Conservation (phyloP, 2,329 filamentous ascomycete species). For the Fusarium sp. region DNA sequence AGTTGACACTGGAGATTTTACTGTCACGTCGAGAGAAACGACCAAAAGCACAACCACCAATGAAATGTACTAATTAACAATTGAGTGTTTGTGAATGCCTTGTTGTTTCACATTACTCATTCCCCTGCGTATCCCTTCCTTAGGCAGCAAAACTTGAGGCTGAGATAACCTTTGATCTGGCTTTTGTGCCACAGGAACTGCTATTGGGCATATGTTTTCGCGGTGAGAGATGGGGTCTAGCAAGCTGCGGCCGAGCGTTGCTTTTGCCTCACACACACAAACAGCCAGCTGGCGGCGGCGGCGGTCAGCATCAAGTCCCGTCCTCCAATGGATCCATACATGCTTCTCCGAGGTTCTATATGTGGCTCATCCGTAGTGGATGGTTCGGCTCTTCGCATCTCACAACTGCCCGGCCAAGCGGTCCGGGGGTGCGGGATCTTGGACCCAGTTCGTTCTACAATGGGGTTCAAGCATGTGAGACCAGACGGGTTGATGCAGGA, state of each 20-base stretch:
- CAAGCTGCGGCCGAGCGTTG: background rate
- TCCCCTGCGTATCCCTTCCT: background rate
- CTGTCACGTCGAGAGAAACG: background rate
- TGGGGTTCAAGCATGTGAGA: background rate
- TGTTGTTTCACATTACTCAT: background rate
- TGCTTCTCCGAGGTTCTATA: background rate
- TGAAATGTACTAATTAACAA: background rate
- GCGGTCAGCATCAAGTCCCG: background rate
- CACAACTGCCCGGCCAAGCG: constrained; percentile 6
- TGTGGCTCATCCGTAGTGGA: background rate
- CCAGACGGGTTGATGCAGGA: background rate
- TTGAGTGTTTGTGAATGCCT: background rate
- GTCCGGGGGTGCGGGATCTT: constrained; percentile 17
- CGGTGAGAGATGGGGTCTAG: background rate
- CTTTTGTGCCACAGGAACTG: background rate
- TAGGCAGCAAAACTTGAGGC: background rate
- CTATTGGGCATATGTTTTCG: background rate
- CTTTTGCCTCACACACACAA: background rate
- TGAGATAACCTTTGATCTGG: background rate
- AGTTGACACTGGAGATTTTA: background rate
- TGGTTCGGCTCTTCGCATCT: background rate
- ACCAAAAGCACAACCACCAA: background rate
- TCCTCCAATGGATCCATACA: background rate
- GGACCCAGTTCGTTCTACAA: background rate
- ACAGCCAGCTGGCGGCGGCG: background rate